phyloP scores from a whole-genome alignment of 2,329 filamentous ascomycete genomes.

The Colletotrichum sp. region DNA sequence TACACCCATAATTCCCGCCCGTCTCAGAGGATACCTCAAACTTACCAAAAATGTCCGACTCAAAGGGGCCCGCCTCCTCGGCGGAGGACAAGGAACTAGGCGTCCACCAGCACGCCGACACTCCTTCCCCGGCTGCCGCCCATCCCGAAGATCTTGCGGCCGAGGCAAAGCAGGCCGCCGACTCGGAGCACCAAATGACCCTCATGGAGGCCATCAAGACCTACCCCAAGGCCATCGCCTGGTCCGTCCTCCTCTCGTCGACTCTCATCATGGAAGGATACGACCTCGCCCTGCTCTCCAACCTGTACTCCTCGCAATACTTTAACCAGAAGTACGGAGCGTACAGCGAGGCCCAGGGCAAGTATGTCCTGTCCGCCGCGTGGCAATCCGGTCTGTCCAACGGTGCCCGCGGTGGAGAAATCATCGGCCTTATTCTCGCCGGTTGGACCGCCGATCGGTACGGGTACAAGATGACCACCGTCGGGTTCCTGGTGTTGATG shows the following conservation, averaged over 20 bases:
- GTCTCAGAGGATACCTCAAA: not conserved
- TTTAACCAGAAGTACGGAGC: slow-evolving; percentile 53
- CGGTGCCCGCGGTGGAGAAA: slow-evolving; percentile 56
- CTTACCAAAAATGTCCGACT: slow-evolving; percentile 26
- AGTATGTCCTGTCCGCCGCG: slow-evolving; percentile 52
- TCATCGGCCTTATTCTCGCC: slow-evolving; percentile 59
- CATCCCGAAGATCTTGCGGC: slow-evolving; percentile 29
- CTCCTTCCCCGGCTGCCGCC: not conserved
- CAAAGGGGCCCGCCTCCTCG: not conserved
- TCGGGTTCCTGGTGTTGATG: slow-evolving; percentile 49
- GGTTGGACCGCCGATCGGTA: slow-evolving; percentile 55
- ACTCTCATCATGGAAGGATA: slow-evolving; percentile 57
- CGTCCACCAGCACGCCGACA: slow-evolving; percentile 27
- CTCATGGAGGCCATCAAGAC: slow-evolving; percentile 42
- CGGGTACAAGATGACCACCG: slow-evolving; percentile 55
- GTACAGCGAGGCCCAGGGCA: slow-evolving; percentile 32
- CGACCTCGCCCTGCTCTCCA: slow-evolving; percentile 53
- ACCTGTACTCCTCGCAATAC: slow-evolving; percentile 50
- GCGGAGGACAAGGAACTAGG: slow-evolving; percentile 23
- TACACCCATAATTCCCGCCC: not conserved
- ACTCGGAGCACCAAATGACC: slow-evolving; percentile 45
- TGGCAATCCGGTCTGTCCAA: slow-evolving; percentile 64
- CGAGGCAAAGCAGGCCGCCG: slow-evolving; percentile 44
- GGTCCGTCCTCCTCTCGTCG: slow-evolving; percentile 49
- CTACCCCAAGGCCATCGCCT: slow-evolving; percentile 52